Evolutionary conservation across 768 basidiomycete genomes (phyloP).

Genomic region (Trametes gibbosa): DNA sequence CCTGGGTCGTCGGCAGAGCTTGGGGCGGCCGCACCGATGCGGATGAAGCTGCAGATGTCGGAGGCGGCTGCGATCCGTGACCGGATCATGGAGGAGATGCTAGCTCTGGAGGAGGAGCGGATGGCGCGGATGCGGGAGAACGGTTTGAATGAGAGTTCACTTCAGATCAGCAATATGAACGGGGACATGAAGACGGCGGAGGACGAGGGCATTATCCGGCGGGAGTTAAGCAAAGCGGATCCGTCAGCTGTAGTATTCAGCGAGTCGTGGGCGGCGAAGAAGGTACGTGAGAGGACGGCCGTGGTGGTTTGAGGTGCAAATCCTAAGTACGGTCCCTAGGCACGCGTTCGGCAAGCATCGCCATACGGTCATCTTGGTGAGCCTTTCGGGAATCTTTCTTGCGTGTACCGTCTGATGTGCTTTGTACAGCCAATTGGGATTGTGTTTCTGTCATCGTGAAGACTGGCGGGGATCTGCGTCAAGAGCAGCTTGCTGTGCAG

Average conservation of each 20-base stretch:
- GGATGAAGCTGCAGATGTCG: conserved; percentile 73
- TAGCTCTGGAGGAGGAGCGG: conserved; percentile 92
- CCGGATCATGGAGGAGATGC: conserved; percentile 98
- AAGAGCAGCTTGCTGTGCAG: conserved; percentile 96
- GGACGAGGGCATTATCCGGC: conserved; percentile 90
- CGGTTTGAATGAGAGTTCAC: conserved; percentile 63
- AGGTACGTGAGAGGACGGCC: conserved; percentile 43
- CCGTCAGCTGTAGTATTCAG: conserved; percentile 95
- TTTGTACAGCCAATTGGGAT: conserved; percentile 65
- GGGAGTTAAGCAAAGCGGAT: conserved; percentile 92
- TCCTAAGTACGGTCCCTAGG: conserved; percentile 38
- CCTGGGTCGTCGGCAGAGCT: conserved; percentile 1
- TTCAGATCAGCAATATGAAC: conserved; percentile 44
- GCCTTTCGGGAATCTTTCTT: conserved; percentile 20
- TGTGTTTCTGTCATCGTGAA: conserved; percentile 98
- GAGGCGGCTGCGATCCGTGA: conserved; percentile 91
- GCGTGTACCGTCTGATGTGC: neutral
- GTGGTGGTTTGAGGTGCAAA: neutral
- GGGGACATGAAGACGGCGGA: conserved; percentile 65
- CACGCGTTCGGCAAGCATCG: conserved; percentile 87
- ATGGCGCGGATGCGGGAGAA: conserved; percentile 88
- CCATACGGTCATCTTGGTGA: conserved; percentile 94
- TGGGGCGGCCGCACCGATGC: conserved; percentile 26
- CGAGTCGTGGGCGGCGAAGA: conserved; percentile 94
- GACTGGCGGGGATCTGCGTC: conserved; percentile 93